Evolutionary conservation across 495 filamentous ascomycete genomes (phyloP).

Genomic region (Hypoxylon crocopeplum): DNA sequence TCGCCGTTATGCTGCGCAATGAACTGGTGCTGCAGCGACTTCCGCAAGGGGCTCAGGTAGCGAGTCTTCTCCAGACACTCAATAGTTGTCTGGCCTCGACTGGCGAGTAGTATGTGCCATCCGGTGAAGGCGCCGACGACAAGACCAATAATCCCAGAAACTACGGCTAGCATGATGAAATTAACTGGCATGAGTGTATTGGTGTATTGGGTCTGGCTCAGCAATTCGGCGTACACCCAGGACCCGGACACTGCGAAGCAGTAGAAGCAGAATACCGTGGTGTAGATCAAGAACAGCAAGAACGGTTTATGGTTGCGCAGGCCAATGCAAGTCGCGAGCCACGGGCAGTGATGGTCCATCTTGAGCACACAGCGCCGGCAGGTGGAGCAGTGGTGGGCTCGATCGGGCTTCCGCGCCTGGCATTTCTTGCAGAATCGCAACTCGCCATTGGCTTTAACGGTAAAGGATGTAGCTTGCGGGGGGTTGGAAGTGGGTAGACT

Average conservation of each 20-base stretch:
- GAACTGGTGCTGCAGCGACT: slow-evolving; percentile 67
- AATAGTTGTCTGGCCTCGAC: slow-evolving; percentile 85
- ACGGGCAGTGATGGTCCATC: slow-evolving; percentile 99
- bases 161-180: slow-evolving; percentile 82
- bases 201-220: slow-evolving; percentile 63
- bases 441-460: slow-evolving; percentile 87
- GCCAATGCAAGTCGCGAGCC: slow-evolving; percentile 95
- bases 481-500: slow-evolving; percentile 55
- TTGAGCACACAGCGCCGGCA: slow-evolving; percentile 94
- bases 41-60: slow-evolving; percentile 81
- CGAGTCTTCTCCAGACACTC: slow-evolving; percentile 94
- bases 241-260: slow-evolving; percentile 72
- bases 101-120: slow-evolving; percentile 89
- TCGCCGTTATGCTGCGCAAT: slow-evolving; percentile 58
- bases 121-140: slow-evolving; percentile 88
- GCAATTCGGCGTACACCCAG: slow-evolving; percentile 84
- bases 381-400: slow-evolving; percentile 93
- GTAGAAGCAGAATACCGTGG: slow-evolving; percentile 82
- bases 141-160: slow-evolving; percentile 88
- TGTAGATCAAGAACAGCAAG: slow-evolving; percentile 91
- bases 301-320: slow-evolving; percentile 95
- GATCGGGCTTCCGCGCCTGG: slow-evolving; percentile 89
- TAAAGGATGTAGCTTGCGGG: slow-evolving; percentile 72
- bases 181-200: slow-evolving; percentile 87
- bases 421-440: slow-evolving; percentile 97